phyloP scores from a whole-genome alignment of 2,329 filamentous ascomycete species.

The Claviceps citrina region DNA sequence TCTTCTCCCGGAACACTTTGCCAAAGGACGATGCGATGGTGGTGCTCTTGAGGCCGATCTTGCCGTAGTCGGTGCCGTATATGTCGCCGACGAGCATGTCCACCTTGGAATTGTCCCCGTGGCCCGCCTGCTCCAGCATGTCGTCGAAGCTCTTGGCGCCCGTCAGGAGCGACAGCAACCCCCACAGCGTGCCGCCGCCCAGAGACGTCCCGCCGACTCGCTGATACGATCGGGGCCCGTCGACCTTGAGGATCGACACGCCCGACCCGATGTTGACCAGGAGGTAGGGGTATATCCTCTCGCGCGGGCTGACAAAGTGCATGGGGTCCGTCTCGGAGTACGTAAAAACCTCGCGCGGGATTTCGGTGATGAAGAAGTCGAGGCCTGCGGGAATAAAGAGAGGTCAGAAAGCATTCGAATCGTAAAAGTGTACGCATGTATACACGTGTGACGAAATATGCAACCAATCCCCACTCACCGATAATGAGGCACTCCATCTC shows the following conservation, averaged over 20 bases:
- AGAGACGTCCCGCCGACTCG: slow-evolving; percentile 90
- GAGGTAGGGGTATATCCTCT: slow-evolving; percentile 83
- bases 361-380: slow-evolving; percentile 98
- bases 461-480: slow-evolving; percentile 35
- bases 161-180: slow-evolving; percentile 76
- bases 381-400: slow-evolving; percentile 41
- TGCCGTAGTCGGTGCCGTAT: slow-evolving; percentile 88
- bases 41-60: slow-evolving; percentile 89
- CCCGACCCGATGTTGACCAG: slow-evolving; percentile 97
- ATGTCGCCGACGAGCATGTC: slow-evolving; percentile 98
- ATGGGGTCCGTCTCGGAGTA: slow-evolving; percentile 86
- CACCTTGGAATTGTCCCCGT: slow-evolving; percentile 81
- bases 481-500: slow-evolving; percentile 99
- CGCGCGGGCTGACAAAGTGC: slow-evolving; percentile 67
- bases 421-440: too few relatives aligned
- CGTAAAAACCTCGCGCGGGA: slow-evolving; percentile 91
- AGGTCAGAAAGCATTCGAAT: too few relatives aligned
- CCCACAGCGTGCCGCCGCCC: slow-evolving; percentile 95
- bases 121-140: slow-evolving; percentile 83
- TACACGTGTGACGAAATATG: too few relatives aligned
- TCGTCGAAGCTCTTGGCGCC: slow-evolving; percentile 94
- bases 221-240: slow-evolving; percentile 69
- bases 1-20: slow-evolving; percentile 89
- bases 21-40: slow-evolving; percentile 94
- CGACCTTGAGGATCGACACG: slow-evolving; percentile 94